Evolutionary conservation across 768 basidiomycete species (phyloP).

Genomic region (Roridomyces roridus): DNA sequence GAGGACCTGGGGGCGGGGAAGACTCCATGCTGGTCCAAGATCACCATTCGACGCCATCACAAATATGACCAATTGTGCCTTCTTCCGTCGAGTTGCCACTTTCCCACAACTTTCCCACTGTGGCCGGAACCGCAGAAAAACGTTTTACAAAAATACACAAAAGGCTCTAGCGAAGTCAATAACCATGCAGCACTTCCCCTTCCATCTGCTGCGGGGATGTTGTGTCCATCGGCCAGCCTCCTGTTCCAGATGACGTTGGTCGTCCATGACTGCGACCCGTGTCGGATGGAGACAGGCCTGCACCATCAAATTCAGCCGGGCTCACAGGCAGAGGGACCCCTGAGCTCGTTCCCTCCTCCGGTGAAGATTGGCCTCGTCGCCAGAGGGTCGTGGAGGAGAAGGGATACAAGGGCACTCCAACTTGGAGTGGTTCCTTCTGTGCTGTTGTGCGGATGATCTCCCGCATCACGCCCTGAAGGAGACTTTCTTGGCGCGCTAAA

Average conservation of each 20-base stretch:
- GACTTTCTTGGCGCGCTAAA: slow-evolving; percentile 80
- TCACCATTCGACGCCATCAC: no score
- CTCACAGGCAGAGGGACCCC: slow-evolving; percentile 21
- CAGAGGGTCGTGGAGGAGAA: slow-evolving; percentile 77
- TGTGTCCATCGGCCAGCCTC: slow-evolving; percentile 21
- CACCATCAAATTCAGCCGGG: slow-evolving; percentile 12
- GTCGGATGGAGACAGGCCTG: slow-evolving; percentile 13
- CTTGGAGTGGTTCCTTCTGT: slow-evolving; percentile 80
- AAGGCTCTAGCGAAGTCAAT: background rate
- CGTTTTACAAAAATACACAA: background rate
- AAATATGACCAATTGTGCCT: no score
- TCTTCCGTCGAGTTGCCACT: no score
- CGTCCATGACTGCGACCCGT: background rate
- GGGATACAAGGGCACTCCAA: slow-evolving; percentile 81
- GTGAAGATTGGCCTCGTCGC: slow-evolving; percentile 50
- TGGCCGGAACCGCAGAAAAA: no score
- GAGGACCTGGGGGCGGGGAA: slow-evolving; percentile 8
- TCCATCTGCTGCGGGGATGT: slow-evolving; percentile 2
- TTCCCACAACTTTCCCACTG: no score
- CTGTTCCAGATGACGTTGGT: slow-evolving; percentile 2
- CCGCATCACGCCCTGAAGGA: slow-evolving; percentile 83
- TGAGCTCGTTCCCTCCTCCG: slow-evolving; percentile 10
- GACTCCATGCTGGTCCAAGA: no score
- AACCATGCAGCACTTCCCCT: background rate
- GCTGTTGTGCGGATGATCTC: slow-evolving; percentile 85